Base-by-base conservation (phyloP, 148 eudicot genomes). In the Hydrangea macrophylla region DNA sequence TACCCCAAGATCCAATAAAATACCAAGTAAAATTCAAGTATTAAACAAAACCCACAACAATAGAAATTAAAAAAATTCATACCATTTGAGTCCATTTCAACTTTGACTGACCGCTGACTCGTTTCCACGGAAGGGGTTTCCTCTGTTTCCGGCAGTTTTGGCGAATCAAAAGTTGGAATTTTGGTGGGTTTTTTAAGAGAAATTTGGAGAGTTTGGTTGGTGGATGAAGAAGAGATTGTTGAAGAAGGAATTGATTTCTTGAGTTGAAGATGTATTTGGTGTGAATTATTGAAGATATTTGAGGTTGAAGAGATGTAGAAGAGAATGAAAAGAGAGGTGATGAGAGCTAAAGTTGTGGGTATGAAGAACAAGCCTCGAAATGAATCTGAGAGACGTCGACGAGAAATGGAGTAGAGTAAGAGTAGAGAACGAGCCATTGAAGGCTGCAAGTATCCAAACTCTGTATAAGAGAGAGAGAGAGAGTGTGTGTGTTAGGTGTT, bases 331-430 rank as follows among this genome's bases (percentile, higher is more conserved):
- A 80, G 70, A 73, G 73, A 79, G 11, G 83, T 71, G 8, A 72
- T 6, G 36, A 83, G 64, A 71, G 81, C 86, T 61, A 83, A 62
- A 51, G 59, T 72, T 36, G 83, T 77, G 67, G 83, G 83, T 58
- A 83, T 56, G 53, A 77, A 74, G 75, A 79, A 71, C 0, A 79
- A 44, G 17, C 75, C 40, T 66, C 75, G 74, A 20, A 70, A 37
- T 10, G 79, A 61, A 33, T 67, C 76, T 7, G 70, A 23, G 45
- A 59, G 23, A n/a, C 76, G 73, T 68, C 79, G 73, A 58, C 74
- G 79, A 63, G 72, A 58, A 30, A 75, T 62, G 18, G 67, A 73
- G 36, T 73, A 64, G 26, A 73, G n/a, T 3, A 68, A 13, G 12
- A 62, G 2, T 11, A 68, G 0, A 7, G 69, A 69, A 51, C 39